These are phyloP conservation scores for Primulina huaijiensis DNA, from an alignment of 257 asterid species.

Conservation along the genomic window DNA sequence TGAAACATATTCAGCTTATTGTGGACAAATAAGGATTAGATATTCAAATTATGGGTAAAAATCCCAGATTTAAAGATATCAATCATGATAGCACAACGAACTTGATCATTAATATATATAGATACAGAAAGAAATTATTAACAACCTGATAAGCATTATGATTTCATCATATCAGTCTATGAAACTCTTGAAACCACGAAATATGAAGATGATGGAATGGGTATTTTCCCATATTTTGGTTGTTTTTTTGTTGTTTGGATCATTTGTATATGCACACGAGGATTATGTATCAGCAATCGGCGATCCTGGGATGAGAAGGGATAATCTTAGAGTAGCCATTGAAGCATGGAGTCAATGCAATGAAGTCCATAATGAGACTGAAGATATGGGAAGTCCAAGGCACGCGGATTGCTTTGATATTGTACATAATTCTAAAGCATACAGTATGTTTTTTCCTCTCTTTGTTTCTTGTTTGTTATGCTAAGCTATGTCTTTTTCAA, in stretches of 20 bases:
- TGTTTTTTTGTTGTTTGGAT: background rate
- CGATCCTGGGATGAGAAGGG: constrained; percentile 67
- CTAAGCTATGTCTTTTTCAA: no score
- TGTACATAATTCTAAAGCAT: constrained; percentile 22
- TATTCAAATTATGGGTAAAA: no score
- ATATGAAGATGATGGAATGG: background rate
- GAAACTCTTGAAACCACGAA: background rate
- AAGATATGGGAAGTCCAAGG: constrained; percentile 60
- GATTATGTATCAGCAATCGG: constrained; percentile 41
- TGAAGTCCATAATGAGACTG: constrained; percentile 56
- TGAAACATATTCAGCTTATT: background rate
- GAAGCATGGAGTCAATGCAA: constrained; percentile 72
- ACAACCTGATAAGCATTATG: background rate
- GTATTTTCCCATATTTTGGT: background rate
- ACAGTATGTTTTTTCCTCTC: constrained; percentile 23
- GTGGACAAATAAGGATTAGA: background rate
- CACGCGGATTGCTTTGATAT: constrained; percentile 63
- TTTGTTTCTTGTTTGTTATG: background rate
- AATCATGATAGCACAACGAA: background rate
- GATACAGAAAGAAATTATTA: no score
- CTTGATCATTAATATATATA: no score
- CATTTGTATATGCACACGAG: background rate
- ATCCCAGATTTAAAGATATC: background rate
- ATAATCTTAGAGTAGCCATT: constrained; percentile 52
- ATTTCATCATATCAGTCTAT: background rate